phyloP scores from a whole-genome alignment of 2,329 filamentous ascomycete genomes.

The Aspergillus clavatus region DNA sequence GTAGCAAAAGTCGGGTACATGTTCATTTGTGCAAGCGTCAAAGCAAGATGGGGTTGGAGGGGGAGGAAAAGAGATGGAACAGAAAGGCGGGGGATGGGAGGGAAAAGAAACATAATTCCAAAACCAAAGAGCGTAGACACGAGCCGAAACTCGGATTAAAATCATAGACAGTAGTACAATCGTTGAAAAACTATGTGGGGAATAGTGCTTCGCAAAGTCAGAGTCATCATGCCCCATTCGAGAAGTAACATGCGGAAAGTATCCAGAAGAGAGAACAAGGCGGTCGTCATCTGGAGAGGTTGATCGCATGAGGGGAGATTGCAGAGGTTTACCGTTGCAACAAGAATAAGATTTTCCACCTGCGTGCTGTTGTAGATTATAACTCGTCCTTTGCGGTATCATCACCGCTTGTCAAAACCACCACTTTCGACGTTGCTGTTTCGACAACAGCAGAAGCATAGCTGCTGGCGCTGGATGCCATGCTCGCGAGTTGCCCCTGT shows the following conservation, averaged over 20 bases:
- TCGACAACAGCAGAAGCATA: slow-evolving; percentile 32
- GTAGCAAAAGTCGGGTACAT: not conserved
- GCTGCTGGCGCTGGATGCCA: slow-evolving; percentile 30
- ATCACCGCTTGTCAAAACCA: not conserved
- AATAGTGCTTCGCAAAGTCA: slow-evolving; percentile 24
- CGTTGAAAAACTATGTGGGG: slow-evolving; percentile 33
- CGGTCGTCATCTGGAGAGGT: not conserved
- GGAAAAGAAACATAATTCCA: slow-evolving; percentile 3
- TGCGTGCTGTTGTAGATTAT: slow-evolving; percentile 8
- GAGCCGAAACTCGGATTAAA: slow-evolving; percentile 16
- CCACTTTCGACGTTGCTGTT: slow-evolving; percentile 30
- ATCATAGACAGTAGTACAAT: slow-evolving; percentile 19
- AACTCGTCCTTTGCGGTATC: slow-evolving; percentile 20
- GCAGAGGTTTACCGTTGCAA: slow-evolving; percentile 4
- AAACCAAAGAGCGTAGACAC: slow-evolving; percentile 22
- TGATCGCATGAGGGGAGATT: slow-evolving; percentile 3
- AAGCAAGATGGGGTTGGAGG: no score
- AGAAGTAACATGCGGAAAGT: slow-evolving; percentile 8
- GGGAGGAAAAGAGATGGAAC: no score
- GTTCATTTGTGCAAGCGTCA: not conserved
- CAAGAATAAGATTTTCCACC: slow-evolving; percentile 3
- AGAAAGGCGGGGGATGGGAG: slow-evolving; percentile 2
- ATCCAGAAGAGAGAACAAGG: slow-evolving; percentile 6
- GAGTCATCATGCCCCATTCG: slow-evolving; percentile 13
- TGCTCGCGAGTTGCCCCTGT: slow-evolving; percentile 27